Evolutionary conservation across 345 rosid genomes (phyloP).

Genomic region (Heritiera fomes): DNA sequence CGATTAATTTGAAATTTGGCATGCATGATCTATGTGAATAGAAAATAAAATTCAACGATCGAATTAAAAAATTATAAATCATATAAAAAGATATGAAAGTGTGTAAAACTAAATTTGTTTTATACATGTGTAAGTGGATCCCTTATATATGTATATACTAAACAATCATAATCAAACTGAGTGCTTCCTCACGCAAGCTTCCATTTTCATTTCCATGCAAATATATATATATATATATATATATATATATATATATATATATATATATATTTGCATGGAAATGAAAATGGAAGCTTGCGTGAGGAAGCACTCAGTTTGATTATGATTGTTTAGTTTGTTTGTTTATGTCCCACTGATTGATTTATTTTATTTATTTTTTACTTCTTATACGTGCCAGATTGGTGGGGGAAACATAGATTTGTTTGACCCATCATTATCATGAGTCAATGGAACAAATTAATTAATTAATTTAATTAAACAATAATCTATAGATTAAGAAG

Average conservation of each 20-base stretch:
- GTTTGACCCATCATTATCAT: slow-evolving; percentile 20
- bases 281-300: slow-evolving; percentile 18
- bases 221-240: background rate
- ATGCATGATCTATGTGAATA: too few species aligned
- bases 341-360: background rate
- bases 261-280: slow-evolving; percentile 17
- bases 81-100: too few species aligned
- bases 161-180: slow-evolving; percentile 19
- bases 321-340: slow-evolving; percentile 18
- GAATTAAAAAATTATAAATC: too few species aligned
- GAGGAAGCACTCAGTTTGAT: slow-evolving; percentile 19
- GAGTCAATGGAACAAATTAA: background rate
- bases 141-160: too few species aligned
- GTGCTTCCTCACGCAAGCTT: slow-evolving; percentile 22
- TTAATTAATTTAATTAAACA: background rate
- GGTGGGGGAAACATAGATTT: slow-evolving; percentile 7
- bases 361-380: background rate
- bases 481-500: background rate
- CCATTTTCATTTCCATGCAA: slow-evolving; percentile 22
- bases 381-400: background rate
- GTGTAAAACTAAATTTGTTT: too few species aligned
- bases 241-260: background rate
- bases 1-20: too few species aligned
- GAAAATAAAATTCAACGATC: too few species aligned
- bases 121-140: too few species aligned